Evolutionary conservation across 257 asterid species (phyloP), one percentile per base, ranked within the genome.

Genomic region (Scutellaria galericulata): DNA sequence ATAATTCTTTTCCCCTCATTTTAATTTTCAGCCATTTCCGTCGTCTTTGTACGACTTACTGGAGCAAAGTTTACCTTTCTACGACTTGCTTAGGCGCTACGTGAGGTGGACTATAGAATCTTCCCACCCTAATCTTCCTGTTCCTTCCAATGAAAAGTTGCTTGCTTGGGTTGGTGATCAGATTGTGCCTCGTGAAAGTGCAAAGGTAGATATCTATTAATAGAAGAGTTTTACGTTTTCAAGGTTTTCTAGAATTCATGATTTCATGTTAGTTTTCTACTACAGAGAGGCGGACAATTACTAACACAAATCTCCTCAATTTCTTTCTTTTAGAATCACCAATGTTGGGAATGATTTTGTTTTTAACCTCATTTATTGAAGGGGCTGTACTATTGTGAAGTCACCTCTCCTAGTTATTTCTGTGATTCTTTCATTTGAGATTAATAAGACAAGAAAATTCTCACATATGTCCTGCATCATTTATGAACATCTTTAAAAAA

Each of bases 101-200:
- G 77, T 75, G 68, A 88, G 72, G 71, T 78, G 22, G 72, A 77
- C 60, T 31, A 54, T 65, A 44, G 44, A 61, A 46, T 70, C 82
- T 55, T 63, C 81, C 78, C 65, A 35, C 46, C 95, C 96, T 8
- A 67, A 35, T 52, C 85, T 91, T 77, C 96, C 97, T 13, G 87
- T 85, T 81, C 88, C 95, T 59, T 84, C 87, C 69, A 94, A 94
- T 75, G 95, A 83, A 70, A 89, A 89, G 83, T 85, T 94, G 80
- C 89, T 94, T 77, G 90, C 81, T 69, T 94, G 97, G 98, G 98
- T 94, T 75, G 97, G 93, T 65, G 87, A 86, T 78, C 91, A 84
- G 83, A 79, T 94, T 77, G 64, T 91, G 81, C 96, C 97, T 71
- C 97, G 98, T 81, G 96, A 89, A 76, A 86, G 81, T 88, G 98